Evolutionary conservation across 2,329 filamentous ascomycete genomes (phyloP).

Genomic region (Pestalotiopsis sp.): DNA sequence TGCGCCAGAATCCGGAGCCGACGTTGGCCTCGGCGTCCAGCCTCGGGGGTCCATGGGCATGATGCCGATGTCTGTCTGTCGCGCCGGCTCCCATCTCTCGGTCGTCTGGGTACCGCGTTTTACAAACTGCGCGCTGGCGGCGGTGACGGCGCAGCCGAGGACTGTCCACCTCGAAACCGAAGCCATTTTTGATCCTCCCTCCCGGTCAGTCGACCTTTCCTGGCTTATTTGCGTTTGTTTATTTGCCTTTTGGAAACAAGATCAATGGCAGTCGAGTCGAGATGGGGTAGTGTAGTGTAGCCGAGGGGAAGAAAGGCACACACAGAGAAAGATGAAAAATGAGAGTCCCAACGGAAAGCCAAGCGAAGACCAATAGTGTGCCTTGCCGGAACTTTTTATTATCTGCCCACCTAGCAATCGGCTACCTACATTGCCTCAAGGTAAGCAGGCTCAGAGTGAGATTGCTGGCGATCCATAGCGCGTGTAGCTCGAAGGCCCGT

Average conservation of each 20-base stretch:
- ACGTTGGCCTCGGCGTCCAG: conserved; percentile 31
- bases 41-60: conserved; percentile 23
- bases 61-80: conserved; percentile 18
- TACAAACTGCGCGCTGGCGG: conserved; percentile 26
- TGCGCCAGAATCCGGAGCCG: conserved; percentile 25
- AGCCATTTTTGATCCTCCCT: conserved; percentile 5
- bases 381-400: no score
- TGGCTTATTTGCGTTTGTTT: no score
- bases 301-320: background rate
- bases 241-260: no score
- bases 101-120: conserved; percentile 21
- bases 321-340: background rate
- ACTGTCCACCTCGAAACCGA: conserved; percentile 30
- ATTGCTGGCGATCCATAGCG: no score
- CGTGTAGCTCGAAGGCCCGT: no score
- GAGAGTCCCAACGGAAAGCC: background rate
- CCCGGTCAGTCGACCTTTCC: no score
- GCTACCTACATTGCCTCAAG: no score
- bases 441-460: no score
- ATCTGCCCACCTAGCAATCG: no score
- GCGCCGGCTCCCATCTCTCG: conserved; percentile 31
- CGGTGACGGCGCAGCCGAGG: conserved; percentile 29
- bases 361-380: background rate
- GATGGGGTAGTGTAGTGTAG: no score
- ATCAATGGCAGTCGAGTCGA: no score